Evolutionary conservation across 192 early-diverging fungal genomes (phyloP), one percentile per base, ranked within the genome.

Genomic region (Oehlia diaphana): DNA sequence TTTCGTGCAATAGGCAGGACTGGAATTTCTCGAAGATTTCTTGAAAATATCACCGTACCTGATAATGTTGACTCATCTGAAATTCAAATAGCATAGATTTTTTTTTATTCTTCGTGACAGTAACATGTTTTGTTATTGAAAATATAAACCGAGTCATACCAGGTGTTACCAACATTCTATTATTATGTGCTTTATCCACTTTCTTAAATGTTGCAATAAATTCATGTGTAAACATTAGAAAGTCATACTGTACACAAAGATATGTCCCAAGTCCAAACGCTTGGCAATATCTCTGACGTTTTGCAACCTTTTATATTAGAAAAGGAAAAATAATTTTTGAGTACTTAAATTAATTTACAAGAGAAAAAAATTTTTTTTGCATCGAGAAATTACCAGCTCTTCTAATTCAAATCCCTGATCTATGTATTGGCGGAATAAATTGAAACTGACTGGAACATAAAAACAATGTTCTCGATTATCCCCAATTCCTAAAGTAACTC

Each of bases 201-300:
- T 95, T 95, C 23, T 91, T 88, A 63, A 97, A 86, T 0, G 94
- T 93, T 7, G 92, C 93, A 74, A 97, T 91, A 61, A 94, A 98
- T 83, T 97, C 96, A 83, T 98, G 96, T 12, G 95, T 95, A 77
- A 98, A 96, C 85, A 95, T 94, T 75, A 98, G 83, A 79, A 98
- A 97, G 74, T 98, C 94, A 79, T 93, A 96, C 80, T 93, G 92
- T 14, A 93, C 93, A 81, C 93, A 97, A 50, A 98, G 84, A 74
- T 93, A 97, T 4, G 93, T 95, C 0, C 96, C 96, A 53, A 96
- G 81, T 1, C 94, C 94, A 84, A 95, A 94, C 16, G 92, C 94
- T 62, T 92, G 91, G 63, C 93, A 95, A 77, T 96, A 95, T 12
- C 96, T 84, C 83, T 96, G 96, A 13, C 95, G 88, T 84, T 96